A percentile compares a stretch with the other conserved stretches of the same genome.
phyloP scores from a whole-genome alignment of 805 yeast genomes.

The Candida tallmaniae region DNA sequence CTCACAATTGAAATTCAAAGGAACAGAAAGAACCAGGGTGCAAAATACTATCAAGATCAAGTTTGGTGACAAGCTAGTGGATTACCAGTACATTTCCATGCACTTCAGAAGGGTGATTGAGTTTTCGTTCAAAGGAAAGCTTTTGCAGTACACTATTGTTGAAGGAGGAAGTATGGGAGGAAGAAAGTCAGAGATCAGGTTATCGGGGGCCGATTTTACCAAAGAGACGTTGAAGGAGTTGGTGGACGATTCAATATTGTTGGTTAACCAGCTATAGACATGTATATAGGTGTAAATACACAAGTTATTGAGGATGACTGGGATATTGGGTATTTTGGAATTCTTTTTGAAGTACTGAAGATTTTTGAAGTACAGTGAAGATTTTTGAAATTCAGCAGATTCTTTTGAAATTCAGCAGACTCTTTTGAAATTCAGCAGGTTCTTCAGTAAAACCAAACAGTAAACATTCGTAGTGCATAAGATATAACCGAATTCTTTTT shows the following conservation, averaged over 20 bases:
- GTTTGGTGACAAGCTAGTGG: conserved; percentile 33
- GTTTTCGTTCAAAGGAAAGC: conserved; percentile 29
- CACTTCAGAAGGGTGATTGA: conserved; percentile 44
- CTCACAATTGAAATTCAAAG: conserved; percentile 39
- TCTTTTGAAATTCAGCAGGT: no score
- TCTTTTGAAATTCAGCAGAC: no score
- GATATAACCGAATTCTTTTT: no score
- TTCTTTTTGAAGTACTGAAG: no score
- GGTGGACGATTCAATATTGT: conserved; percentile 17
- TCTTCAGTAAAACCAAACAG: no score
- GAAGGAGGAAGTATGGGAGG: conserved; percentile 64
- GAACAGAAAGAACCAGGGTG: conserved; percentile 27
- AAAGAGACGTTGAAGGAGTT: conserved; percentile 21
- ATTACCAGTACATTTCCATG: conserved; percentile 42
- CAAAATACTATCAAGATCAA: conserved; percentile 36
- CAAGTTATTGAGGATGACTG: no score
- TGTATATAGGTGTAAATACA: no score
- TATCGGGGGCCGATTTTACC: conserved; percentile 34
- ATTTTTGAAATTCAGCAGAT: no score
- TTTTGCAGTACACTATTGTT: conserved; percentile 40
- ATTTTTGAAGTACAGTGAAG: no score
- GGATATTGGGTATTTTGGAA: no score
- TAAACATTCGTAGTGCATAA: no score
- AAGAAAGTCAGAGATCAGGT: conserved; percentile 43
- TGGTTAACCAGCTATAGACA: conserved; percentile 6